Base-by-base conservation (phyloP, 768 basidiomycete species). In the Leccinum arenicola region DNA sequence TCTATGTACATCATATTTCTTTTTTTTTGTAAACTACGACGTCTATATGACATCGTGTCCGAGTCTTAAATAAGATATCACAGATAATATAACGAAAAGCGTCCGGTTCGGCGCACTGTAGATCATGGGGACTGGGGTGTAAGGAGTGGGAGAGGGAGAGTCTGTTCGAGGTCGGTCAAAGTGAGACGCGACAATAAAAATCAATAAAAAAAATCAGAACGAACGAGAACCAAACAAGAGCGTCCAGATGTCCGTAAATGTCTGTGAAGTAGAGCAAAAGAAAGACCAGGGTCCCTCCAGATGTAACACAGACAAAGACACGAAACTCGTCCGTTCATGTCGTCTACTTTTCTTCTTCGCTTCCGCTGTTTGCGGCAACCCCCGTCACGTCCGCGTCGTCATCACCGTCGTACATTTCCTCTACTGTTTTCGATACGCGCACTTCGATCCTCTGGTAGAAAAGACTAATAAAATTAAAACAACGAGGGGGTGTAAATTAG, bases 271-370 rank as follows among this genome's bases (percentile, higher is more conserved):
- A n/a, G 9, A 40, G 40, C 3, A n/a, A 43, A 10, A 19, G 8
- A n/a, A 40, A 40, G 17, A 9, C 38, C 8, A 0, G 38, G 38
- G 17, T 40, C 0, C 17, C 38, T 40, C 40, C n/a, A 43, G 40
- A 5, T 10, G 10, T 10, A 43, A 19, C n/a, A 19, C 10, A 19
- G n/a, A 19, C n/a, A n/a, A 10, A n/a, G 40, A 43, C 40, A 4
- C 4, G 10, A 40, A 8, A 38, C 17, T 19, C 40, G n/a, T 43
- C 40, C n/a, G 14, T 48, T 35, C 12, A 67, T 66, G 31, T 50
- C 57, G 55, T 3, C 58, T 79, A 17, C 78, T 70, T 11, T 35
- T 35, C 33, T 35, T 43, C 40, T 43, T 43, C 40, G 40, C 23
- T 35, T 43, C 3, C 3, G 23, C 51, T 54, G 53, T 55, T 45